These are phyloP conservation scores for Xylariales sp. DNA, from an alignment of 2,329 filamentous ascomycete genomes.

Conservation along the genomic window DNA sequence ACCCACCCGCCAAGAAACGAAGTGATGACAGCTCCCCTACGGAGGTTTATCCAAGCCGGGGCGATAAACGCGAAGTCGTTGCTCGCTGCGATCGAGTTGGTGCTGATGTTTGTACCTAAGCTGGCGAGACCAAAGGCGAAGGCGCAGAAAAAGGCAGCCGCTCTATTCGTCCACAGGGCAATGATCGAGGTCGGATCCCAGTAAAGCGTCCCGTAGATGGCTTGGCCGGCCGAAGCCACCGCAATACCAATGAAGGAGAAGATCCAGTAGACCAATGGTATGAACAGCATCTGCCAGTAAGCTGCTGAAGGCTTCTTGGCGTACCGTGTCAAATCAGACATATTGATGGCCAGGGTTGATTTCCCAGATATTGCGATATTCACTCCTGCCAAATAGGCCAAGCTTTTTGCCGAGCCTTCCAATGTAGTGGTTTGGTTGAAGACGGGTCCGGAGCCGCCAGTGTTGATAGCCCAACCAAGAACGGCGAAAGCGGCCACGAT, in stretches of 20 bases:
- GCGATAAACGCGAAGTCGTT: constrained; percentile 9
- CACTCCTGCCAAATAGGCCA: constrained; percentile 12
- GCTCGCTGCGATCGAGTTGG: constrained; percentile 8
- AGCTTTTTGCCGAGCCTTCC: constrained; percentile 7
- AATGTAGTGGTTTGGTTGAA: constrained; percentile 11
- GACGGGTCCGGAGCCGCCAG: constrained; percentile 17
- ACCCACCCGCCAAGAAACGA: constrained; percentile 7
- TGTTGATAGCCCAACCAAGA: constrained; percentile 19
- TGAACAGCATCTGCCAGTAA: constrained; percentile 10
- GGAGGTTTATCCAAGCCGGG: constrained; percentile 4
- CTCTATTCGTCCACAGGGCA: constrained; percentile 7
- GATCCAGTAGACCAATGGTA: constrained; percentile 7
- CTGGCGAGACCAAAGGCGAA: constrained; percentile 7
- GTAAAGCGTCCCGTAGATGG: constrained; percentile 5
- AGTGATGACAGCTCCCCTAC: constrained; percentile 4
- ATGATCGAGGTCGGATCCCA: constrained; percentile 8
- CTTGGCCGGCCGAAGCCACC: constrained; percentile 7
- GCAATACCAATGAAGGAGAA: constrained; percentile 8
- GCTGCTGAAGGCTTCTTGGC: constrained; percentile 4
- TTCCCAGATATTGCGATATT: constrained; percentile 10
- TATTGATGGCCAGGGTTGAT: constrained; percentile 8
- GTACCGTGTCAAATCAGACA: constrained; percentile 7
- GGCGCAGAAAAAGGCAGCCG: constrained; percentile 6
- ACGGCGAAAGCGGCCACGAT: constrained; percentile 25
- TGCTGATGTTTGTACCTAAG: constrained; percentile 7